These are phyloP conservation scores for Cryptococcus amylolentus DNA, from an alignment of 1,284 basidiomycete genomes.

Conservation along the genomic window DNA sequence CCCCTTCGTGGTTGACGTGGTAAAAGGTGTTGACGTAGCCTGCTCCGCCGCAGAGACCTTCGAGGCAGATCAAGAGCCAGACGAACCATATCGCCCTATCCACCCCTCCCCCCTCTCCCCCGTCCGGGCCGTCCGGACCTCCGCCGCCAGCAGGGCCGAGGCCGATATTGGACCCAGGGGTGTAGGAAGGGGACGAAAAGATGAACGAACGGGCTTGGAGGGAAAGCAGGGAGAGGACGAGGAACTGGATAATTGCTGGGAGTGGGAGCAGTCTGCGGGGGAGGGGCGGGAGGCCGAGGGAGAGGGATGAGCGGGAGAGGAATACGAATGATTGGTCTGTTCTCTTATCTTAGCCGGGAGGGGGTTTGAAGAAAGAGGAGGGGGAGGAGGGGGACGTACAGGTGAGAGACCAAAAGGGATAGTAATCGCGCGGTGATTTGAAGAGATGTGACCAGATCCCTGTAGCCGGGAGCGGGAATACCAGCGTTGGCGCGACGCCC, in stretches of 20 bases:
- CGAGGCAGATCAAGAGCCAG: conserved; percentile 73
- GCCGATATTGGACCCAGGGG: conserved; percentile 11
- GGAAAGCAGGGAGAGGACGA: conserved; percentile 58
- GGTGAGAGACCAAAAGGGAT: conserved; percentile 70
- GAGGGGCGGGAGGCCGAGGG: conserved; percentile 78
- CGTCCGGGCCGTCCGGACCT: not conserved
- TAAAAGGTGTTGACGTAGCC: conserved; percentile 92
- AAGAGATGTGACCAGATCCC: conserved; percentile 71
- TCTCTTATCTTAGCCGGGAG: not conserved
- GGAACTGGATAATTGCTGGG: conserved; percentile 56
- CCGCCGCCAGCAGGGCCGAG: not conserved
- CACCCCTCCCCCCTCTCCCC: conserved; percentile 14
- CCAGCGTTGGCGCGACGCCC: conserved; percentile 84
- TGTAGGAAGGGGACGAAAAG: conserved; percentile 39
- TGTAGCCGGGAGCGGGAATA: conserved; percentile 78
- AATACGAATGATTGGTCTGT: conserved; percentile 86
- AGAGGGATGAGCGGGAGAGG: conserved; percentile 87
- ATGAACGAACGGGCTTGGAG: conserved; percentile 47
- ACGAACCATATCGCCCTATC: conserved; percentile 62
- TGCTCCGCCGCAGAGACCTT: conserved; percentile 84
- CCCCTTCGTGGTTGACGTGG: conserved; percentile 68
- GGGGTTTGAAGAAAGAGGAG: not conserved
- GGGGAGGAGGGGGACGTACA: conserved; percentile 17
- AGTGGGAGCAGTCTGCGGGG: conserved; percentile 64
- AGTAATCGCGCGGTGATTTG: conserved; percentile 84